A percentile compares a stretch with the other conserved stretches of the same genome.
These are phyloP conservation scores for Fraxinus sp. DNA, from an alignment of 305 asterid species.

Conservation along the genomic window DNA sequence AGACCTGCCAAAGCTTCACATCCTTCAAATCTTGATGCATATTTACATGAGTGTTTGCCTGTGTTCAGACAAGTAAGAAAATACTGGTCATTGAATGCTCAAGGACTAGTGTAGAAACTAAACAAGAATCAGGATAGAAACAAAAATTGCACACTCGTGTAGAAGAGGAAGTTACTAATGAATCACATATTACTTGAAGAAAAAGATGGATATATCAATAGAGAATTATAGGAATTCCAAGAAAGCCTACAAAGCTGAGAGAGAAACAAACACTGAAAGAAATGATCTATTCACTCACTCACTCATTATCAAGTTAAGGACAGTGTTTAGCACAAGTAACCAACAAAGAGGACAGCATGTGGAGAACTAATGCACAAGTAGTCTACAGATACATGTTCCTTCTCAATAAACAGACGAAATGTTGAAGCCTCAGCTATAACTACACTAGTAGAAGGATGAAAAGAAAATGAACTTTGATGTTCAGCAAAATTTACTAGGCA, in stretches of 20 bases:
- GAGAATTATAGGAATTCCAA: not conserved
- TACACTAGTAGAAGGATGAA: not conserved
- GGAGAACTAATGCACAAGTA: not conserved
- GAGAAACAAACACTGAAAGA: not conserved
- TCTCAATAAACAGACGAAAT: not conserved
- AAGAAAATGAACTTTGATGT: not conserved
- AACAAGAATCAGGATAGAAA: not conserved
- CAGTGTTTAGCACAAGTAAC: not conserved
- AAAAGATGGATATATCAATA: not conserved
- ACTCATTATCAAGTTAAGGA: not conserved
- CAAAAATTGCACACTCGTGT: not conserved
- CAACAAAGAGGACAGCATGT: not conserved
- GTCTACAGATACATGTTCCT: not conserved
- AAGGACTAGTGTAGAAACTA: constrained; percentile 10
- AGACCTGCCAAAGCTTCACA: constrained; percentile 98
- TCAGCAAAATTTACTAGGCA: not conserved
- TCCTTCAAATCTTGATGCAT: constrained; percentile 87
- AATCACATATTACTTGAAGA: not conserved
- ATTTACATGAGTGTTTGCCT: constrained; percentile 96
- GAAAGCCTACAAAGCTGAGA: not conserved
- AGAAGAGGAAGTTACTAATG: not conserved
- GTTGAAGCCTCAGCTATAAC: not conserved
- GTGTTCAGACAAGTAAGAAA: constrained; percentile 32
- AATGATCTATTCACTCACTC: not conserved
- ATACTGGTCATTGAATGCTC: constrained; percentile 13